Conservation (phyloP, 192 early-diverging fungal species). For the Linnemannia exigua region DNA sequence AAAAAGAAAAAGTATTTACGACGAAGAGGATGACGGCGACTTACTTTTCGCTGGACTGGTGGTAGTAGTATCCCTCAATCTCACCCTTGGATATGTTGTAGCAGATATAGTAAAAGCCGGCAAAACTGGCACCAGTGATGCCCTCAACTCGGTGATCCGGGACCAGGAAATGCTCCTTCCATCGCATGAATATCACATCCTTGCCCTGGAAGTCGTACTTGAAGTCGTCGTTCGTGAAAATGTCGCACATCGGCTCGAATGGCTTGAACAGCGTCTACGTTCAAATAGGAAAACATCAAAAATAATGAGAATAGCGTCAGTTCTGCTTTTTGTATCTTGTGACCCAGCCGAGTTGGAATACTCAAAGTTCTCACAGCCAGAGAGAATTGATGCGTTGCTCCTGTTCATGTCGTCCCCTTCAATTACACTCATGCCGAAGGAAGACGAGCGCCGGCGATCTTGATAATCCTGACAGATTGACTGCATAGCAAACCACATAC, state of each 20-base stretch:
- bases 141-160: slow-evolving; percentile 84
- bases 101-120: slow-evolving; percentile 91
- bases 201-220: slow-evolving; percentile 64
- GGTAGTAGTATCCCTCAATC: slow-evolving; percentile 80
- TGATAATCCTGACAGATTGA: neutral
- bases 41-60: slow-evolving; percentile 67
- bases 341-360: neutral
- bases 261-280: slow-evolving; percentile 61
- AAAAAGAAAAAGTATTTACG: neutral
- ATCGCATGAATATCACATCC: slow-evolving; percentile 89
- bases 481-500: slow-evolving; percentile 54
- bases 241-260: slow-evolving; percentile 63
- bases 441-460: neutral
- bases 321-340: neutral
- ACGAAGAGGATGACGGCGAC: neutral
- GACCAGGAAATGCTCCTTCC: slow-evolving; percentile 95
- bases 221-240: slow-evolving; percentile 63
- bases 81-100: slow-evolving; percentile 75
- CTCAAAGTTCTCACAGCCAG: neutral
- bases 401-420: neutral
- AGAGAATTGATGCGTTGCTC: neutral
- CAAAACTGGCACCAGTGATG: slow-evolving; percentile 89
- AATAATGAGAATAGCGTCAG: neutral
- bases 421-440: neutral
- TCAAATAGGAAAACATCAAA: neutral